Evolutionary conservation across 2,329 filamentous ascomycete species (phyloP).

Genomic region (Sporothrix protearum): DNA sequence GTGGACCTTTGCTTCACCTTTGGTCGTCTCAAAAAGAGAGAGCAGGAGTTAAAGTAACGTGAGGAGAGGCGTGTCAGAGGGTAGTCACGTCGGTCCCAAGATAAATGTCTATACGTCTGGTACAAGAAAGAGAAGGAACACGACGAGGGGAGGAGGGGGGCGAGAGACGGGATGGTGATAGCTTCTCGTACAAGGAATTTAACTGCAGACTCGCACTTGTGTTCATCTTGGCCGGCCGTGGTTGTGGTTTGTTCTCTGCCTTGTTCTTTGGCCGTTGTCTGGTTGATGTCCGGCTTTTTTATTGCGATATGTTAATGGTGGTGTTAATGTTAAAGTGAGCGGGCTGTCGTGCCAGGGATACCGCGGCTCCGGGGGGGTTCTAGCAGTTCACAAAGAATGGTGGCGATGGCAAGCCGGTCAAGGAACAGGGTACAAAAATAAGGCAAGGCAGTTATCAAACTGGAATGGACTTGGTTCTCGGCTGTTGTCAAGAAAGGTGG

Average conservation of each 20-base stretch:
- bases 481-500: not conserved
- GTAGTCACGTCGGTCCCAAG: not conserved
- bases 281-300: not conserved
- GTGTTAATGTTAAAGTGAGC: not conserved
- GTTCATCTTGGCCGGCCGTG: not conserved
- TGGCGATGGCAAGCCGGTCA: slow-evolving; percentile 8
- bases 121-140: slow-evolving; percentile 1
- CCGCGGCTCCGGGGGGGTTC: not conserved
- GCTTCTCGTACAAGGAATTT: not conserved
- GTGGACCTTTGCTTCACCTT: not conserved
- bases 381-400: not conserved
- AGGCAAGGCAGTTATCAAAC: not conserved
- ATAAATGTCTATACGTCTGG: slow-evolving; percentile 4
- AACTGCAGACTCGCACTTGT: not conserved
- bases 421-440: not conserved
- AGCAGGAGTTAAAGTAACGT: not conserved
- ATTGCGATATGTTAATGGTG: not conserved
- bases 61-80: not conserved
- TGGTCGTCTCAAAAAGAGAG: not conserved
- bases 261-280: not conserved
- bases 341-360: not conserved
- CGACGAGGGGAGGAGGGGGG: not conserved
- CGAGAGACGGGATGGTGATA: slow-evolving; percentile 2
- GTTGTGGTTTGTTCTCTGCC: not conserved
- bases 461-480: not conserved